A percentile compares a stretch with the other conserved stretches of the same genome.
Evolutionary conservation across 202 grass and related monocot genomes (phyloP).

Genomic region (Elaeis oleifera): DNA sequence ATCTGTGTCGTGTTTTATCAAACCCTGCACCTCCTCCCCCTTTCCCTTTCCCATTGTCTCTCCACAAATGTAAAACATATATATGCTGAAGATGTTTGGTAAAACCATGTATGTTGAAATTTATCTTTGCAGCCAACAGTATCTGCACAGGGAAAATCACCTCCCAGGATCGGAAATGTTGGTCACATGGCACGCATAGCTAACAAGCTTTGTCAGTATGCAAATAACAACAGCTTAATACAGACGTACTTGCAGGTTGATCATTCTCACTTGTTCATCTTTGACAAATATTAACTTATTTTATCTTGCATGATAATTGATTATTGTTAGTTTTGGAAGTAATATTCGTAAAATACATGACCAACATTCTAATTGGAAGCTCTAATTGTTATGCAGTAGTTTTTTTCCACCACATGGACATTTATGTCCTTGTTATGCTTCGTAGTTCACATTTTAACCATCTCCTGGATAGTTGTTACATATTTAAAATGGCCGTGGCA

Average conservation of each 20-base stretch:
- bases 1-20: too few relatives aligned
- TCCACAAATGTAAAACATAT: too few relatives aligned
- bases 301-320: neutral
- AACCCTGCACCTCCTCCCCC: too few relatives aligned
- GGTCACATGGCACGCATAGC: constrained; percentile 86
- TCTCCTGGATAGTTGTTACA: too few relatives aligned
- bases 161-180: constrained; percentile 86
- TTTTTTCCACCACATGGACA: too few relatives aligned
- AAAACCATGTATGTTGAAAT: neutral
- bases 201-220: constrained; percentile 88
- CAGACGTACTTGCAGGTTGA: constrained; percentile 64
- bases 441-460: too few relatives aligned
- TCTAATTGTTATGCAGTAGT: too few relatives aligned
- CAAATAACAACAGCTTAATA: constrained; percentile 48
- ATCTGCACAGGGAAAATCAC: constrained; percentile 51
- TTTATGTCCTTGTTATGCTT: too few relatives aligned
- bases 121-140: constrained; percentile 55
- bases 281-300: neutral
- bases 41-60: too few relatives aligned
- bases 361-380: neutral
- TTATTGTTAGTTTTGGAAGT: neutral
- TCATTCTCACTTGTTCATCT: constrained; percentile 7
- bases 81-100: neutral
- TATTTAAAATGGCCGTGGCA: too few relatives aligned
- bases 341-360: neutral